Percentiles rank a stretch among this genome's conserved stretches.
Evolutionary conservation across 1,139 yeast species (phyloP).

Genomic region (Geotrichum bryndzae): DNA sequence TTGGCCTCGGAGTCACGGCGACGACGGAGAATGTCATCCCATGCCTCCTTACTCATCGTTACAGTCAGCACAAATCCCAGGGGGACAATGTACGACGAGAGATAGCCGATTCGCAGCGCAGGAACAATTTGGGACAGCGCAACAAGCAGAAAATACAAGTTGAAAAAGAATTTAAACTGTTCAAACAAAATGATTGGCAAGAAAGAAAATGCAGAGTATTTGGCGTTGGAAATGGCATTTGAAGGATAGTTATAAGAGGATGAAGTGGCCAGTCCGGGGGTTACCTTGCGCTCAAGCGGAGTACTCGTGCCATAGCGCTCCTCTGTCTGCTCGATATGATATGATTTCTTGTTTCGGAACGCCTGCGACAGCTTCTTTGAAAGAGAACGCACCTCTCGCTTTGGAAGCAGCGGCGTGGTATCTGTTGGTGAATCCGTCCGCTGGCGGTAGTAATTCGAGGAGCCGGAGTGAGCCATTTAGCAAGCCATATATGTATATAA

Average conservation of each 20-base stretch:
- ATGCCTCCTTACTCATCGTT: slow-evolving; percentile 92
- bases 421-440: not conserved
- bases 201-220: slow-evolving; percentile 83
- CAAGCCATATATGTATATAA: not conserved
- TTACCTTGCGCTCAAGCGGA: not conserved
- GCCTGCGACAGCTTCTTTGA: not conserved
- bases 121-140: slow-evolving; percentile 95
- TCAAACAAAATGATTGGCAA: slow-evolving; percentile 85
- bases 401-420: not conserved
- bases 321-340: not conserved
- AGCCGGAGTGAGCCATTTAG: not conserved
- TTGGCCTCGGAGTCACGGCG: slow-evolving; percentile 88
- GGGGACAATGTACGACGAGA: slow-evolving; percentile 90
- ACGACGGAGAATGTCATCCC: slow-evolving; percentile 87
- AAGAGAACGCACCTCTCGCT: not conserved
- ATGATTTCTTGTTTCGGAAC: not conserved
- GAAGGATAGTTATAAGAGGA: slow-evolving; percentile 45
- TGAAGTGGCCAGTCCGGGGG: not conserved
- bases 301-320: not conserved
- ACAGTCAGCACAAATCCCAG: slow-evolving; percentile 85
- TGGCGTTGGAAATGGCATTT: slow-evolving; percentile 89
- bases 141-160: slow-evolving; percentile 82
- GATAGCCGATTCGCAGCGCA: slow-evolving; percentile 82
- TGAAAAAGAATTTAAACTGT: slow-evolving; percentile 95
- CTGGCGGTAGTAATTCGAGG: not conserved